Percentiles rank a stretch among this genome's conserved stretches.
Evolutionary conservation across 495 filamentous ascomycete species (phyloP).

Genomic region (Xylaria longipes): DNA sequence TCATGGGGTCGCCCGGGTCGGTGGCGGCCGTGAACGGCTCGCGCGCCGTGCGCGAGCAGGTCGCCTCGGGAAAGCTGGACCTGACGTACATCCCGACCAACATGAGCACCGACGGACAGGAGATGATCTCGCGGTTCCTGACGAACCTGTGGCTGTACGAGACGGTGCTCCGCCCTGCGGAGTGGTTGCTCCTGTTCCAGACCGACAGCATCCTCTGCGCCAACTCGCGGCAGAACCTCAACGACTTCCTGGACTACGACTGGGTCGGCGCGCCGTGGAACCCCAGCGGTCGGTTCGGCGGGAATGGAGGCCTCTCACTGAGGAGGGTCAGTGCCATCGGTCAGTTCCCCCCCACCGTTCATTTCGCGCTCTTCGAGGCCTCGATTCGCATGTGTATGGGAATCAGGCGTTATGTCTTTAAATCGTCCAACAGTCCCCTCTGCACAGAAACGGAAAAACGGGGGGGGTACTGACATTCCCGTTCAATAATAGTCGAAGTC

Average conservation of each 20-base stretch:
- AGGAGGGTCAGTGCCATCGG: slow-evolving; percentile 52
- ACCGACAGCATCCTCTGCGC: slow-evolving; percentile 59
- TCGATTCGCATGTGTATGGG: neutral
- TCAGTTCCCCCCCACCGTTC: neutral
- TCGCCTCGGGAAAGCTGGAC: slow-evolving; percentile 52
- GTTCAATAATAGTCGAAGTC: slow-evolving; percentile 7
- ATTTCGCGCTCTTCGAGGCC: no score
- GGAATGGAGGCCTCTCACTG: slow-evolving; percentile 57
- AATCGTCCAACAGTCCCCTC: neutral
- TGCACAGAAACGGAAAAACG: neutral
- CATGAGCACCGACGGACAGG: slow-evolving; percentile 51
- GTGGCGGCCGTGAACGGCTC: slow-evolving; percentile 47
- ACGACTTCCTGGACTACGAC: slow-evolving; percentile 58
- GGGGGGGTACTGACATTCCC: slow-evolving; percentile 41
- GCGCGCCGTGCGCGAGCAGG: slow-evolving; percentile 46
- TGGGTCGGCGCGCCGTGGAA: slow-evolving; percentile 62
- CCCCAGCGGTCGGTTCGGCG: slow-evolving; percentile 47
- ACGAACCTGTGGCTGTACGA: slow-evolving; percentile 56
- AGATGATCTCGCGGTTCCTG: slow-evolving; percentile 54
- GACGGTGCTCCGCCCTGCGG: slow-evolving; percentile 45
- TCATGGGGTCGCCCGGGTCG: slow-evolving; percentile 52
- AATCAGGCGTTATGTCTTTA: neutral
- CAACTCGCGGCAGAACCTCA: slow-evolving; percentile 50
- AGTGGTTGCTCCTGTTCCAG: slow-evolving; percentile 56
- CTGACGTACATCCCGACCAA: slow-evolving; percentile 52